Conservation (phyloP, 2,329 filamentous ascomycete species). For the Penicillium paneum region DNA sequence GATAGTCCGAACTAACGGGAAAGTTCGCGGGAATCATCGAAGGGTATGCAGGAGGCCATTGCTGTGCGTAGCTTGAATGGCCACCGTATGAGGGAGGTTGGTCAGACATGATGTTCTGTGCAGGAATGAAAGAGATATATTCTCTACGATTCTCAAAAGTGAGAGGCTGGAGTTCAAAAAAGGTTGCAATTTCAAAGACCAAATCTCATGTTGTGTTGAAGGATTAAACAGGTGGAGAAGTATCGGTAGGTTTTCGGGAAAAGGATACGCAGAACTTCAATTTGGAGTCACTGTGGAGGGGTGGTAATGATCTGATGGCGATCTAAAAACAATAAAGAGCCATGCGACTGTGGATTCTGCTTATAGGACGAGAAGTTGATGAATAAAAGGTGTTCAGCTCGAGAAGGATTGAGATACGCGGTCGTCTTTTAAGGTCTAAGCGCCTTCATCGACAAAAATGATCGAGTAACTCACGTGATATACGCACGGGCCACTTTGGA, state of each 20-base stretch:
- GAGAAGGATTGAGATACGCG: background rate
- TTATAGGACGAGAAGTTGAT: background rate
- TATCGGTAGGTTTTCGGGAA: background rate
- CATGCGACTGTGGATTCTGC: background rate
- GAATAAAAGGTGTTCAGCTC: background rate
- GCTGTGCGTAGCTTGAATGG: slow-evolving; percentile 34
- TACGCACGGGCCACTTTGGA: slow-evolving; percentile 22
- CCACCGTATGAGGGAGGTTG: slow-evolving; percentile 47
- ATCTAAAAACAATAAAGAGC: background rate
- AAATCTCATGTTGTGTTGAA: slow-evolving; percentile 20
- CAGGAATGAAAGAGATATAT: background rate
- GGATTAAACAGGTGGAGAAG: background rate
- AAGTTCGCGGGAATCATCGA: slow-evolving; percentile 29
- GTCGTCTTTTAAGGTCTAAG: slow-evolving; percentile 10
- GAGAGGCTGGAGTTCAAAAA: background rate
- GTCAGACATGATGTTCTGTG: slow-evolving; percentile 42
- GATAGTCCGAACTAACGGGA: slow-evolving; percentile 24
- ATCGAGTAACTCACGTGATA: slow-evolving; percentile 29
- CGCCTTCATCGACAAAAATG: slow-evolving; percentile 19
- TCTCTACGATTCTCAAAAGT: background rate
- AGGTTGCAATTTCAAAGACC: slow-evolving; percentile 13
- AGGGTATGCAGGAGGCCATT: slow-evolving; percentile 36
- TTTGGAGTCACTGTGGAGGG: background rate
- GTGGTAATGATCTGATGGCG: background rate
- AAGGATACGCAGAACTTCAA: background rate